A percentile compares a stretch with the other conserved stretches of the same genome.
These are phyloP conservation scores for Pleurotus djamor DNA, from an alignment of 768 basidiomycete species.

Conservation along the genomic window DNA sequence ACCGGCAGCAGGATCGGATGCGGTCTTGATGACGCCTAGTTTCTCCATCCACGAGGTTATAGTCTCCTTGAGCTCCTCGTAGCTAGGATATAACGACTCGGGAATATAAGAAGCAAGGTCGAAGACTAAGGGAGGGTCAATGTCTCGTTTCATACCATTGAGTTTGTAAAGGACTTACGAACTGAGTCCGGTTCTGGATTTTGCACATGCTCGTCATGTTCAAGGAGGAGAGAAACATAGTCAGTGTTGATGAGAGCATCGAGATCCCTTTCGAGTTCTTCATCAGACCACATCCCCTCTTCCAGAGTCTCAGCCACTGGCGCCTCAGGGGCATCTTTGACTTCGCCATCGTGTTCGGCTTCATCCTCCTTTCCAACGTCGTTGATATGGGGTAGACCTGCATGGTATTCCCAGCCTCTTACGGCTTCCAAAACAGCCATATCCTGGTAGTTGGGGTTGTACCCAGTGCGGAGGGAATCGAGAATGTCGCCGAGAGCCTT, in stretches of 20 bases:
- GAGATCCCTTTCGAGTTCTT: conserved; percentile 56
- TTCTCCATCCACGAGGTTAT: conserved; percentile 61
- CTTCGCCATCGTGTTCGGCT: conserved; percentile 18
- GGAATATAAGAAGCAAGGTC: conserved; percentile 83
- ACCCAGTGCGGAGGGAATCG: conserved; percentile 73
- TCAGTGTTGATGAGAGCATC: conserved; percentile 61
- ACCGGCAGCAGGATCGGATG: conserved; percentile 32
- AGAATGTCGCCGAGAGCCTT: conserved; percentile 82
- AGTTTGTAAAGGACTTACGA: conserved; percentile 42
- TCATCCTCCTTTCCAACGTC: conserved; percentile 55
- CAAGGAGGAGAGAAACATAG: conserved; percentile 71
- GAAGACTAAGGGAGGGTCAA: conserved; percentile 53
- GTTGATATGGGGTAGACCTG: conserved; percentile 69
- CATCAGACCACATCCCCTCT: conserved; percentile 59
- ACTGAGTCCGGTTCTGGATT: conserved; percentile 44
- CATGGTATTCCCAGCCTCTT: conserved; percentile 84
- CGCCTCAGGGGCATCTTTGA: conserved; percentile 22
- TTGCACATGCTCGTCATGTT: conserved; percentile 70
- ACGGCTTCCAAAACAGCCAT: conserved; percentile 99
- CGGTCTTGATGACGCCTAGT: conserved; percentile 54
- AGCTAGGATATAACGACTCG: conserved; percentile 72
- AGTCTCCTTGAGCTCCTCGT: conserved; percentile 61
- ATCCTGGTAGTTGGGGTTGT: conserved; percentile 99
- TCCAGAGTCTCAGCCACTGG: conserved; percentile 43
- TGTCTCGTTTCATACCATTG: neutral